These are phyloP conservation scores for Aureobasidium leucospermi DNA, from an alignment of 2,329 filamentous ascomycete species.

Conservation along the genomic window DNA sequence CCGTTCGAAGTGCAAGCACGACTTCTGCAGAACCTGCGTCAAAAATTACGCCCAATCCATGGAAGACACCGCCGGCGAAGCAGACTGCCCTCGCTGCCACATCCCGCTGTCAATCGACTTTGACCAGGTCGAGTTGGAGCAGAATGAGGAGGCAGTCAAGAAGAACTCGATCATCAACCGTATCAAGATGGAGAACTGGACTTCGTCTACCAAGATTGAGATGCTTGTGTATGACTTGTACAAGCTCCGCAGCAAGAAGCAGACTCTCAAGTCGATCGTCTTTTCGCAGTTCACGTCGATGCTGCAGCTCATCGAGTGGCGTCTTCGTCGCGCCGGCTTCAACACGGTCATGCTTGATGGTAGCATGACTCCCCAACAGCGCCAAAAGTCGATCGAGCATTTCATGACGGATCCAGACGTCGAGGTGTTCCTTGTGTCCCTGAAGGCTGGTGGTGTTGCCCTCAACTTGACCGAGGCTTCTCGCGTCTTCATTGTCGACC, in stretches of 20 bases:
- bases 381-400: slow-evolving; percentile 87
- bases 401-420: slow-evolving; percentile 95
- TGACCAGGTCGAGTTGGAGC: slow-evolving; percentile 90
- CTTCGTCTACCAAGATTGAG: slow-evolving; percentile 96
- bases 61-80: slow-evolving; percentile 51
- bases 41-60: slow-evolving; percentile 75
- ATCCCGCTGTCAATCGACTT: slow-evolving; percentile 85
- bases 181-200: slow-evolving; percentile 99
- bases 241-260: slow-evolving; percentile 82
- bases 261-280: slow-evolving; percentile 92
- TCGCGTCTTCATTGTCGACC: slow-evolving; percentile 91
- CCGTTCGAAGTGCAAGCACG: slow-evolving; percentile 84
- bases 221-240: slow-evolving; percentile 91
- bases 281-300: slow-evolving; percentile 97
- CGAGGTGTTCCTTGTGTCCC: slow-evolving; percentile 89
- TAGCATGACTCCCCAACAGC: slow-evolving; percentile 89
- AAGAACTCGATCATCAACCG: slow-evolving; percentile 97
- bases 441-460: slow-evolving; percentile 93
- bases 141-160: slow-evolving; percentile 79
- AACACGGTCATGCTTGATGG: slow-evolving; percentile 98
- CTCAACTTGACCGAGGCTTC: slow-evolving; percentile 93
- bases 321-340: slow-evolving; percentile 89
- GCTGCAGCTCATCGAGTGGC: slow-evolving; percentile 96
- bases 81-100: slow-evolving; percentile 85
- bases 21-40: slow-evolving; percentile 78